Base-by-base conservation (phyloP, 1,284 basidiomycete species). In the Naganishia sp. region DNA sequence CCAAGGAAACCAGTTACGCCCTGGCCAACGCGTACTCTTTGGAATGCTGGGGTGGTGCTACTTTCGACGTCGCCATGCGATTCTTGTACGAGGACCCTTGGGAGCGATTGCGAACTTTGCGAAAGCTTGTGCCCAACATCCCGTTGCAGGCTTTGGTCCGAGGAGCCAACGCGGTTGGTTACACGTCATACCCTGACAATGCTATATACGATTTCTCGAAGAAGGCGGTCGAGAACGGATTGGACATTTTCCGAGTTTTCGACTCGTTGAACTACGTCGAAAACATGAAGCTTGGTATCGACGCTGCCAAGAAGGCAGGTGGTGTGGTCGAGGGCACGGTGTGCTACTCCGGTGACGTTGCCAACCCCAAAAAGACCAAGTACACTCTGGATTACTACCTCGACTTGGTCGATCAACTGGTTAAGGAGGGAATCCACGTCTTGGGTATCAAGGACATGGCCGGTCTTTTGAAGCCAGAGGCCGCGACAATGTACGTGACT, bases 391-490 rank as follows among this genome's bases (percentile, higher is more conserved):
- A 97, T 77, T 99, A 99, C 84, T 99, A 99, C 82, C 86, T 99
- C 72, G 88, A 96, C 83, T 93, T 99, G 77, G 87, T 96, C 69
- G 88, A 94, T 73, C 85, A 97, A 81, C 88, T 99, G 63, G 94
- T 99, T 70, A 83, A 86, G 65, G 94, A 96, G 78, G 96, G 96
- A 55, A 94, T 99, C 74, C 96, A 99, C 81, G 89, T 99, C 64
- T 86, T 99, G 68, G 92, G 93, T 79, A 92, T 99, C 82, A 99
- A 99, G 84, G 96, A 99, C 78, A 99, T 99, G 96, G 96, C 96
- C 70, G 96, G 96, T 79, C 81, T 99, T 60, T 84, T 99, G 73
- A 99, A 98, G 81, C 96, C 96, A 43, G 85, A 92, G 75, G 90
- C 96, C 54, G 96, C 95, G 17, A 93, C 83, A 71, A 76, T 96